Conservation (phyloP, 129 eudicot genomes). For the Mikania micrantha region DNA sequence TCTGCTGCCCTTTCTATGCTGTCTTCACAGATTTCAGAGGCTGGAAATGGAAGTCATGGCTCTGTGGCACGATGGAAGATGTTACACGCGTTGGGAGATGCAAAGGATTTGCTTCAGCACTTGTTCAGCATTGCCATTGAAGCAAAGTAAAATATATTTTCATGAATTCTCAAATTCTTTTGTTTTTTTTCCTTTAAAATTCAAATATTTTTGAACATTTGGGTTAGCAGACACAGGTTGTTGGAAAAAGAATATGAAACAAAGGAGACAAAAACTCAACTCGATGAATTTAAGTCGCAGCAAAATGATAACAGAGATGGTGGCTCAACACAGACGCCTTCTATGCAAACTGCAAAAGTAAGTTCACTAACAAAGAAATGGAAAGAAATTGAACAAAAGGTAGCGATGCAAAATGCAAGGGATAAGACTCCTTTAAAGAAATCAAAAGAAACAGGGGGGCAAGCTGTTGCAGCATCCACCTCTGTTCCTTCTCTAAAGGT, state of each 20-base stretch:
- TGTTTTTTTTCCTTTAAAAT: not conserved
- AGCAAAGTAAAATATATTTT: slow-evolving; percentile 45
- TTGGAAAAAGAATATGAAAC: slow-evolving; percentile 69
- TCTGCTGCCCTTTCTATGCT: slow-evolving; percentile 61
- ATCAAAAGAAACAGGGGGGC: slow-evolving; percentile 17
- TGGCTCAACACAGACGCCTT: slow-evolving; percentile 14
- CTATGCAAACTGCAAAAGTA: slow-evolving; percentile 10
- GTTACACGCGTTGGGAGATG: slow-evolving; percentile 80
- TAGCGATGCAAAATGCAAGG: slow-evolving; percentile 11
- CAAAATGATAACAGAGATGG: slow-evolving; percentile 46
- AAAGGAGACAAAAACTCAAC: slow-evolving; percentile 75
- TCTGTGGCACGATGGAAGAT: slow-evolving; percentile 75
- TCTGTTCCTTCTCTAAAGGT: slow-evolving; percentile 17
- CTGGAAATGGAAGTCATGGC: slow-evolving; percentile 59
- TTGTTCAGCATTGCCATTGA: slow-evolving; percentile 64
- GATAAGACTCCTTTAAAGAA: slow-evolving; percentile 19
- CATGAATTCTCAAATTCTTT: not conserved
- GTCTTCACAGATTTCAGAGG: slow-evolving; percentile 88
- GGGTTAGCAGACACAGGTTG: slow-evolving; percentile 51
- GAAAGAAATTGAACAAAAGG: slow-evolving; percentile 26
- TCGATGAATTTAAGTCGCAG: slow-evolving; percentile 57
- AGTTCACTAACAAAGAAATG: slow-evolving; percentile 19
- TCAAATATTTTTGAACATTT: not conserved
- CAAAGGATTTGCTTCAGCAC: slow-evolving; percentile 77
- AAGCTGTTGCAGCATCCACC: slow-evolving; percentile 7